phyloP scores from a whole-genome alignment of 306 rosid genomes.

The Calophaca sinica region DNA sequence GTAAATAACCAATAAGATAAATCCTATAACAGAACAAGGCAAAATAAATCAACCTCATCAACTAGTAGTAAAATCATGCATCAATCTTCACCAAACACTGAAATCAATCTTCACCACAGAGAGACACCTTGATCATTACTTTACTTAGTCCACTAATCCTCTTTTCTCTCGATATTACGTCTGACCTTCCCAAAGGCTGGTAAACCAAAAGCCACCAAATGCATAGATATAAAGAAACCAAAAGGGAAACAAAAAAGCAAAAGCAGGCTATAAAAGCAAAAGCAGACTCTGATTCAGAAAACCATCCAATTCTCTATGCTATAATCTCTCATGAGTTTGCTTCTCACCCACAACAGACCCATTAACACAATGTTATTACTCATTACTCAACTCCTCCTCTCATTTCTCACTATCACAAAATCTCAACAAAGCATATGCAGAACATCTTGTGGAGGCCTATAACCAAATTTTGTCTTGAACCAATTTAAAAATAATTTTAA shows the following conservation, averaged over 20 bases:
- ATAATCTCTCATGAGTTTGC: too few relatives aligned
- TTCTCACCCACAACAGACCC: background rate
- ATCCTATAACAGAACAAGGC: too few relatives aligned
- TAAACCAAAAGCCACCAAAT: constrained; percentile 57
- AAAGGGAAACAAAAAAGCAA: constrained; percentile 52
- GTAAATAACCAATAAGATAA: too few relatives aligned
- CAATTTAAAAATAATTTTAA: too few relatives aligned
- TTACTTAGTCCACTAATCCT: constrained; percentile 34
- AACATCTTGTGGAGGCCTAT: constrained; percentile 87
- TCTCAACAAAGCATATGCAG: constrained; percentile 69
- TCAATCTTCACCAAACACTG: too few relatives aligned
- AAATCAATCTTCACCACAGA: too few relatives aligned
- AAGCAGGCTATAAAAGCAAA: constrained; percentile 45
- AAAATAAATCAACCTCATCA: too few relatives aligned
- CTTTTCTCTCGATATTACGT: background rate
- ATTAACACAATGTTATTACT: constrained; percentile 37
- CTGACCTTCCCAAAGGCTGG: background rate
- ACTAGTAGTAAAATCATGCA: too few relatives aligned
- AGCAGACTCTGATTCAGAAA: constrained; percentile 4
- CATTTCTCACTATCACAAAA: constrained; percentile 45
- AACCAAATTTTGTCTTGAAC: too few relatives aligned
- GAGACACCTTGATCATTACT: too few relatives aligned
- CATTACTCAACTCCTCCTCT: constrained; percentile 42
- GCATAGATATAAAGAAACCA: constrained; percentile 38
- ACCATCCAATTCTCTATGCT: too few relatives aligned